These are phyloP conservation scores for Talaromyces amestolkiae DNA, from an alignment of 2,329 filamentous ascomycete genomes.

Conservation along the genomic window DNA sequence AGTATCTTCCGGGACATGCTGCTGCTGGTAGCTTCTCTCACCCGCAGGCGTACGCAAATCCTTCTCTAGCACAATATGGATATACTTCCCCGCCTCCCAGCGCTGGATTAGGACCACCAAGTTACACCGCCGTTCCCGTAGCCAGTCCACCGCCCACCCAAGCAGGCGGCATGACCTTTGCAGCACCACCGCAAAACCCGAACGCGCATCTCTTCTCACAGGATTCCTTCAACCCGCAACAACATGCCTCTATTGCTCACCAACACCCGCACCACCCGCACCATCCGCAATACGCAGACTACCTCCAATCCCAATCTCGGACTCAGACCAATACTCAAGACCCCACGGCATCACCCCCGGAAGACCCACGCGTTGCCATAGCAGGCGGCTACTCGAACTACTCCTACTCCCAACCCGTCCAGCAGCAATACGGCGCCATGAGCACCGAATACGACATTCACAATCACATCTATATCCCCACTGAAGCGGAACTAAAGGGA, in stretches of 20 bases:
- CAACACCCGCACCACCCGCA: conserved; percentile 15
- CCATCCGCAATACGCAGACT: conserved; percentile 24
- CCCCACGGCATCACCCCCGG: background rate
- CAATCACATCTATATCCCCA: conserved; percentile 47
- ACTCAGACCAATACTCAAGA: background rate
- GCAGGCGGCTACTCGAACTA: conserved; percentile 44
- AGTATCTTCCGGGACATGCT: conserved; percentile 32
- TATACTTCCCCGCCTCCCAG: conserved; percentile 24
- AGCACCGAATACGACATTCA: conserved; percentile 45
- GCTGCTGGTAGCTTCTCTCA: conserved; percentile 24
- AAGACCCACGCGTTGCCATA: conserved; percentile 23
- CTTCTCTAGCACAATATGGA: conserved; percentile 22
- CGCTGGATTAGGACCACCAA: conserved; percentile 33
- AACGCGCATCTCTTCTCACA: conserved; percentile 37
- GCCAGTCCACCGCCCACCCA: conserved; percentile 21
- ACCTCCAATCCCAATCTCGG: conserved; percentile 24
- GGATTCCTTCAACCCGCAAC: conserved; percentile 25
- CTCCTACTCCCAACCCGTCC: conserved; percentile 39
- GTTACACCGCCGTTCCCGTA: conserved; percentile 29
- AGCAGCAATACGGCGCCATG: conserved; percentile 22
- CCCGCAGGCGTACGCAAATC: conserved; percentile 26
- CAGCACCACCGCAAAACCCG: conserved; percentile 34
- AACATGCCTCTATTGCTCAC: background rate
- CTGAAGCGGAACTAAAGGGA: conserved; percentile 40
- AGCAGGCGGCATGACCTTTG: conserved; percentile 32